phyloP scores from a whole-genome alignment of 495 filamentous ascomycete genomes.

The Trichocladium uniseriatum region DNA sequence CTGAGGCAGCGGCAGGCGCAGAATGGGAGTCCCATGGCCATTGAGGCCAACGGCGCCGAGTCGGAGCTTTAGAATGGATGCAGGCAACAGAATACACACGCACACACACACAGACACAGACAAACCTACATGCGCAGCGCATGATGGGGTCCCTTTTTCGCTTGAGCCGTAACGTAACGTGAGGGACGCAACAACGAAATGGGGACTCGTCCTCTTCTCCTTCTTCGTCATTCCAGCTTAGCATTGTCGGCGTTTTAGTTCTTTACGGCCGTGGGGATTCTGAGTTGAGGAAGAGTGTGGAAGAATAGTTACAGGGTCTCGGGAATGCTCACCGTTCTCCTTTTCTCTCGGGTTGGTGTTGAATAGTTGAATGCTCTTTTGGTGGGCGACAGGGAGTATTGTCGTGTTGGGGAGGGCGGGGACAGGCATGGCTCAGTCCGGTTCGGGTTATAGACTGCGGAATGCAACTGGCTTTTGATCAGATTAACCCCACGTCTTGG shows the following conservation, averaged over 20 bases:
- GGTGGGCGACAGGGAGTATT: neutral
- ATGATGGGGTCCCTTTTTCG: too few relatives aligned
- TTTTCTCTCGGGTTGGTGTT: neutral
- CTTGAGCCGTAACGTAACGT: too few relatives aligned
- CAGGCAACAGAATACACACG: too few relatives aligned
- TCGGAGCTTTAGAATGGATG: constrained; percentile 31
- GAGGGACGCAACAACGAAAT: neutral
- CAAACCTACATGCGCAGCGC: too few relatives aligned
- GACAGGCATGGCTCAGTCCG: neutral
- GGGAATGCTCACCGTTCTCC: neutral
- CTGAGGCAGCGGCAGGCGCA: constrained; percentile 20
- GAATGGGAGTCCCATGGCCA: constrained; percentile 45
- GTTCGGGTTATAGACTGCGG: constrained; percentile 15
- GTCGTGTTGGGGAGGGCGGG: neutral
- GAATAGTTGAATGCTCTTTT: neutral
- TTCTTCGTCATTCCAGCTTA: neutral
- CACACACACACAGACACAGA: too few relatives aligned
- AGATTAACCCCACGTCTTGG: neutral
- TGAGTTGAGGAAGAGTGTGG: neutral
- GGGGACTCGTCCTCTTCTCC: neutral
- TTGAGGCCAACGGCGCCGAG: constrained; percentile 42
- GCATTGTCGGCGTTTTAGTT: constrained; percentile 8
- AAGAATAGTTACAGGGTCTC: neutral
- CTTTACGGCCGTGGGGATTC: neutral
- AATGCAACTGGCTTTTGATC: constrained; percentile 1